Conservation (phyloP, 306 rosid species). For the Corylus americana region DNA sequence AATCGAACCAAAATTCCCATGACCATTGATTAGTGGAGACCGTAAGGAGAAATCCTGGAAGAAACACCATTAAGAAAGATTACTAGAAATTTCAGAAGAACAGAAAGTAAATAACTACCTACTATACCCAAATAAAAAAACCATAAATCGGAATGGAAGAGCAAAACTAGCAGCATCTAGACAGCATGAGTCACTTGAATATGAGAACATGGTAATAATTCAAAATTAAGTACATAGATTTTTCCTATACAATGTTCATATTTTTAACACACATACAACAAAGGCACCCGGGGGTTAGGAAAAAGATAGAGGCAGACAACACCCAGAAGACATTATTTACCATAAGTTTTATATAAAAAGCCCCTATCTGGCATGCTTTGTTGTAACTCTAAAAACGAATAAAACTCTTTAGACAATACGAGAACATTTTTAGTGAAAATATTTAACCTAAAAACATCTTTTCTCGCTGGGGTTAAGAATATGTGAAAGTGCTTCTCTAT, state of each 20-base stretch:
- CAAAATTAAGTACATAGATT: neutral
- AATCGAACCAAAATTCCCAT: slow-evolving; percentile 95
- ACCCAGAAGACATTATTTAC: neutral
- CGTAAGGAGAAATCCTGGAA: slow-evolving; percentile 88
- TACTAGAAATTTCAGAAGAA: neutral
- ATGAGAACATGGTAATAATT: neutral
- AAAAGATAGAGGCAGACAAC: no score
- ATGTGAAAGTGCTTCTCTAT: no score
- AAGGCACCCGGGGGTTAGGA: no score
- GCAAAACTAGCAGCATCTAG: neutral
- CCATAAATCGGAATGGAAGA: neutral
- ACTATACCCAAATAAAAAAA: neutral
- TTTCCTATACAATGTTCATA: no score
- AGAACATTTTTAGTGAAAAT: no score
- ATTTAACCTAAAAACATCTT: no score
- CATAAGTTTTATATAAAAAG: neutral
- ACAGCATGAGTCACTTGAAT: neutral
- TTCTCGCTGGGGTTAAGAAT: no score
- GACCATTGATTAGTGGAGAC: slow-evolving; percentile 87
- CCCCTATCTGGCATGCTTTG: neutral
- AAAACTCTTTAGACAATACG: no score
- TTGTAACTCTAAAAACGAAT: neutral
- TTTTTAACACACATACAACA: no score
- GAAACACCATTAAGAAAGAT: slow-evolving; percentile 3
- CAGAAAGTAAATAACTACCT: neutral